Base-by-base conservation (phyloP, 1,284 basidiomycete species). In the Rhizoctonia solani region DNA sequence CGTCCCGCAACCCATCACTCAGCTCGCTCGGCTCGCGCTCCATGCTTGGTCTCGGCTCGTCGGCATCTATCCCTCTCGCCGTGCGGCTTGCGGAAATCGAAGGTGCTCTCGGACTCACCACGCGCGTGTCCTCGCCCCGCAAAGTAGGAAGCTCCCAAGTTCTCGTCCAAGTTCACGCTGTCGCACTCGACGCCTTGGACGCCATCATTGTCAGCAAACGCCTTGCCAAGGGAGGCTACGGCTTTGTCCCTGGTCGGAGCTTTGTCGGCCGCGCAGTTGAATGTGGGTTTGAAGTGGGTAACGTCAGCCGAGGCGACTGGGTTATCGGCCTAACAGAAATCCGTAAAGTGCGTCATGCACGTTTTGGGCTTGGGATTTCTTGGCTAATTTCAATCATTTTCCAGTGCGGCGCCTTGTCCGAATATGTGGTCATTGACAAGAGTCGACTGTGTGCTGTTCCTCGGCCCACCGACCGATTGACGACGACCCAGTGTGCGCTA, bases 111-210 rank as follows among this genome's bases (percentile, higher is more conserved):
- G 83, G 84, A 23, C 82, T 89, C 71, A 83, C 85, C 1, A 82
- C 84, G 25, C 85, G 92, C 75, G 80, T 89, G n/a, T 75, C 83
- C 34, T 91, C 93, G 1, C 93, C 93, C 0, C 79, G 79, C 21
- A 86, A 88, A 73, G 84, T 93, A 1, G 82, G 85, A 0, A 80
- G 83, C 56, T 79, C 81, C 25, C 83, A 89, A 69, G 82, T 93
- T 3, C 79, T 95, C 14, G 86, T 95, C 8, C 92, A 94, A 73
- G 88, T 95, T 1, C 92, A 90, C 80, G 91, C 89, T 6, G 90
- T 92, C 0, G 92, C 85, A 1, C 75, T 95, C 46, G 92, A 95
- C 74, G 81, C 82, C 13, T 77, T 88, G 3, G 92, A 95, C 77
- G 82, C 82, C 25, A 77, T 87, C 53, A 81, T 88, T 29, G 84